A percentile compares a stretch with the other conserved stretches of the same genome.
phyloP scores from a whole-genome alignment of 1,284 basidiomycete genomes.

The Abortiporus biennis region DNA sequence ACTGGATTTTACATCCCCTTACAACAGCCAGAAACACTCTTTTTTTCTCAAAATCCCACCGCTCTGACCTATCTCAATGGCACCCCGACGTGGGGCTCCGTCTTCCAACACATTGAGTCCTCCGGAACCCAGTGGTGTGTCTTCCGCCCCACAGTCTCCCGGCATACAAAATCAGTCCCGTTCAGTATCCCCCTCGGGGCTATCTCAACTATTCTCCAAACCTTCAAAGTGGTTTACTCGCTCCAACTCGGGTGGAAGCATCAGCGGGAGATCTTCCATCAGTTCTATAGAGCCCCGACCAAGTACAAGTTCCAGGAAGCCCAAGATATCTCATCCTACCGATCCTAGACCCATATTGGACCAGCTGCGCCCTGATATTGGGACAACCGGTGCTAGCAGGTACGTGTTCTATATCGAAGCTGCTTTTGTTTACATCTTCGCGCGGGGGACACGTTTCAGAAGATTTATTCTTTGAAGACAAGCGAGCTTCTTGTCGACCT shows the following conservation, averaged over 20 bases:
- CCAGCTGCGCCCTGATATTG: slow-evolving; percentile 23
- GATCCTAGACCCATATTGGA: slow-evolving; percentile 70
- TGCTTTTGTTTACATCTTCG: neutral
- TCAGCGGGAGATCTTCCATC: slow-evolving; percentile 21
- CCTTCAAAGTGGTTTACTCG: slow-evolving; percentile 29
- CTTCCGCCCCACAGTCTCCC: slow-evolving; percentile 18
- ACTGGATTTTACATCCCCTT: no score
- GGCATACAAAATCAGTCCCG: slow-evolving; percentile 21
- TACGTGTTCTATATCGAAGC: slow-evolving; percentile 16
- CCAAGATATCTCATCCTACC: slow-evolving; percentile 76
- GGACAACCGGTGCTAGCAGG: slow-evolving; percentile 37
- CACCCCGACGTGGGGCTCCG: slow-evolving; percentile 20
- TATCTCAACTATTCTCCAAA: slow-evolving; percentile 24
- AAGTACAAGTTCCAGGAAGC: slow-evolving; percentile 57
- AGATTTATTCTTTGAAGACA: neutral
- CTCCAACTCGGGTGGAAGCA: slow-evolving; percentile 19
- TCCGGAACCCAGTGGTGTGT: slow-evolving; percentile 16
- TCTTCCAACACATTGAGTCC: slow-evolving; percentile 24
- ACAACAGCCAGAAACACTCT: no score
- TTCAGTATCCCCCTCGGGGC: slow-evolving; percentile 24
- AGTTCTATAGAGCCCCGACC: slow-evolving; percentile 40
- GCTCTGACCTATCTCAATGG: no score
- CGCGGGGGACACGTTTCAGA: neutral
- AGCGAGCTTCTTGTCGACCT: neutral
- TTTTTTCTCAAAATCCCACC: no score